Conservation (phyloP, 1,284 basidiomycete genomes). For the Moniliophthora roreri region DNA sequence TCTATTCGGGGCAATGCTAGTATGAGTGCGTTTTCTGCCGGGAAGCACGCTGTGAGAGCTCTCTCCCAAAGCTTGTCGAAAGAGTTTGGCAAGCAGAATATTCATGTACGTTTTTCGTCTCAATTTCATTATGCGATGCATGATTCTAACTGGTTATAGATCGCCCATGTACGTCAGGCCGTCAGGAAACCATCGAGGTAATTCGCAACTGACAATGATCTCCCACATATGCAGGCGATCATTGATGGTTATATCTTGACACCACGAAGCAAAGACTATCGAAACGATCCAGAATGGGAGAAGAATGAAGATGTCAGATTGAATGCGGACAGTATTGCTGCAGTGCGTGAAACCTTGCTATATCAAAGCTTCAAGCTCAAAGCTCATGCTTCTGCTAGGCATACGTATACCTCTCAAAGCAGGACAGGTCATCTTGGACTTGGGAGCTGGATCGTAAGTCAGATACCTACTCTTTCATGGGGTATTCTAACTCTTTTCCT, state of each 20-base stretch:
- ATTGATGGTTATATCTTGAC: slow-evolving; percentile 67
- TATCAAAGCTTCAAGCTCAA: too few relatives aligned
- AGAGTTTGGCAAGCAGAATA: slow-evolving; percentile 78
- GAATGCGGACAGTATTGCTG: slow-evolving; percentile 64
- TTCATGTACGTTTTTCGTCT: slow-evolving; percentile 53
- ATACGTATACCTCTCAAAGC: slow-evolving; percentile 41
- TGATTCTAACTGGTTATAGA: slow-evolving; percentile 30
- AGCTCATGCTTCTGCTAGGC: slow-evolving; percentile 30
- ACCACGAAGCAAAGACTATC: slow-evolving; percentile 32
- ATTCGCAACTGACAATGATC: background rate
- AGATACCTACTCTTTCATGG: background rate
- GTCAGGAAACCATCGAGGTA: background rate
- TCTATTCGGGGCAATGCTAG: slow-evolving; percentile 60
- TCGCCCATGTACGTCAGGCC: slow-evolving; percentile 61
- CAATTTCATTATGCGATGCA: background rate
- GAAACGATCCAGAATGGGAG: slow-evolving; percentile 39
- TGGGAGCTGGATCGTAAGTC: slow-evolving; percentile 43
- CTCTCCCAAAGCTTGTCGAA: slow-evolving; percentile 76
- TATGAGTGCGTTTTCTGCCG: slow-evolving; percentile 68
- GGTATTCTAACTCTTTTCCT: background rate
- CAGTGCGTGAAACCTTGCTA: slow-evolving; percentile 39
- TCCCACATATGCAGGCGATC: slow-evolving; percentile 40
- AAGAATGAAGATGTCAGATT: slow-evolving; percentile 48
- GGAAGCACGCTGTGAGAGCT: slow-evolving; percentile 67
- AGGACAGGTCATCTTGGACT: slow-evolving; percentile 48